Percentiles rank a stretch among this genome's conserved stretches.
Evolutionary conservation across 345 rosid genomes (phyloP).

Genomic region (Pseudoturritis turrita): DNA sequence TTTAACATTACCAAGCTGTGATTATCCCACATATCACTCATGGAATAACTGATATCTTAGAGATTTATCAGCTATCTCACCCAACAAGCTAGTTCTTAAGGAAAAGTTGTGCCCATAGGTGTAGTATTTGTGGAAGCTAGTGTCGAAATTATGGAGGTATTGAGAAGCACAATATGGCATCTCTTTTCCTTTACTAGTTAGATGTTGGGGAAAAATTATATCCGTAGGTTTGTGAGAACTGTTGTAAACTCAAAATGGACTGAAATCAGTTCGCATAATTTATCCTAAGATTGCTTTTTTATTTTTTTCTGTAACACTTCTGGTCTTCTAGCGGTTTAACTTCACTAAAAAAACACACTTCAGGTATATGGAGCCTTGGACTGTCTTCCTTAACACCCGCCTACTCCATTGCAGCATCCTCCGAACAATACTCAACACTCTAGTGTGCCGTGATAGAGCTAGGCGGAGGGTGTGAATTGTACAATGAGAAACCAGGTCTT

Average conservation of each 20-base stretch:
- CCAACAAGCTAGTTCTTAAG: neutral
- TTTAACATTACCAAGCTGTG: neutral
- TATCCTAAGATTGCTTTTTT: neutral
- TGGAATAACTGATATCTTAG: neutral
- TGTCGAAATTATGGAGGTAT: neutral
- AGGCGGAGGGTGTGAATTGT: neutral
- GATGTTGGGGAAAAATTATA: neutral
- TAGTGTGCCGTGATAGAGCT: conserved; percentile 15
- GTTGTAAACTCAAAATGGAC: neutral
- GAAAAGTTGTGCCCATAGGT: neutral
- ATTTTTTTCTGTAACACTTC: neutral
- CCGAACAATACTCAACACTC: conserved; percentile 2
- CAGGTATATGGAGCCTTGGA: conserved; percentile 22
- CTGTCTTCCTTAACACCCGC: neutral
- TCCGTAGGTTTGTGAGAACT: neutral
- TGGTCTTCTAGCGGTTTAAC: neutral
- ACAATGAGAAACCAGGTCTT: conserved; percentile 7
- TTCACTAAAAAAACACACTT: neutral
- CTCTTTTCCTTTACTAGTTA: neutral
- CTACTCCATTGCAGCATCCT: neutral
- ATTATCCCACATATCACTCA: neutral
- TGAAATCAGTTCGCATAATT: neutral
- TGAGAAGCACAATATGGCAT: neutral
- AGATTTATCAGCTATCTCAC: neutral
- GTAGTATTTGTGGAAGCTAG: neutral